phyloP scores from a whole-genome alignment of 345 rosid species.

The Eutrema yunnanense region DNA sequence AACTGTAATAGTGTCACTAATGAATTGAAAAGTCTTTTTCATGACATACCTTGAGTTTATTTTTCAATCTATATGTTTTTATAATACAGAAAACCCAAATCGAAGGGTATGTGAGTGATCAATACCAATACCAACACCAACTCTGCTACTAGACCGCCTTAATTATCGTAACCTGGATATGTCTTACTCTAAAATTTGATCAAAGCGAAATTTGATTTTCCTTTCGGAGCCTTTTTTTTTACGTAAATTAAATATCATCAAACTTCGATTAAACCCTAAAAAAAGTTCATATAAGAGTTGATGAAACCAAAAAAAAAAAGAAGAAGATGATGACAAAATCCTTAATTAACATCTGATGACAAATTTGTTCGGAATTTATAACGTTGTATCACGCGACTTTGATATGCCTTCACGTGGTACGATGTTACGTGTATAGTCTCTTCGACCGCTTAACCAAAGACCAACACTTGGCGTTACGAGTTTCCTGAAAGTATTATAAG shows the following conservation, averaged over 20 bases:
- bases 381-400: neutral
- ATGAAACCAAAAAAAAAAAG: neutral
- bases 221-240: too few relatives aligned
- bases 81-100: neutral
- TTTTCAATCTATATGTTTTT: too few relatives aligned
- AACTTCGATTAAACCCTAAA: neutral
- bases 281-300: neutral
- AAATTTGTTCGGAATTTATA: neutral
- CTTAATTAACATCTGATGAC: neutral
- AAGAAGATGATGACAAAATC: neutral
- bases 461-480: constrained; percentile 3
- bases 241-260: too few relatives aligned
- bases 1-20: too few relatives aligned
- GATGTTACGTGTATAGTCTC: neutral
- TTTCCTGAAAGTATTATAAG: neutral
- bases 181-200: neutral
- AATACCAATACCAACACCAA: neutral
- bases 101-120: neutral
- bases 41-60: too few relatives aligned
- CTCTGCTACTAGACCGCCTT: neutral
- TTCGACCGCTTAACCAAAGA: neutral
- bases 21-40: too few relatives aligned
- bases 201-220: too few relatives aligned
- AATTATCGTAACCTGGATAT: too few relatives aligned
- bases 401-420: constrained; percentile 12